Conservation (phyloP, 305 asterid species). For the Fraxinus baroniana region DNA sequence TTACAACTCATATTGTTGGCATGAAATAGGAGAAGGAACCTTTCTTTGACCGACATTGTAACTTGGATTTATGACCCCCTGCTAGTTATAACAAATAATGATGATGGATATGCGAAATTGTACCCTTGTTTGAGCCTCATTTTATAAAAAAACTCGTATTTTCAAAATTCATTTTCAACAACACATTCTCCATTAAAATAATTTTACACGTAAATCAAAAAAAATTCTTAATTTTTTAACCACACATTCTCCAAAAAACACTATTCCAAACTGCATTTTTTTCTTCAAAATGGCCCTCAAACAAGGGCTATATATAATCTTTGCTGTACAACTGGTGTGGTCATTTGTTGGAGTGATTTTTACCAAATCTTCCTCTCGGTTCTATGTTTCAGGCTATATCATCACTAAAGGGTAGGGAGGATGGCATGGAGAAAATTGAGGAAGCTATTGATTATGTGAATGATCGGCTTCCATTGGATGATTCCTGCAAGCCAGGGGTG, state of each 20-base stretch:
- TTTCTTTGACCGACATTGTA: background rate
- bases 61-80: background rate
- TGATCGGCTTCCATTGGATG: conserved; percentile 61
- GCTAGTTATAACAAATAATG: background rate
- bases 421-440: conserved; percentile 59
- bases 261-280: background rate
- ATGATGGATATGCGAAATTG: background rate
- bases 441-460: conserved; percentile 87
- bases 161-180: background rate
- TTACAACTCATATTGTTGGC: background rate
- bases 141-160: background rate
- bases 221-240: background rate
- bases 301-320: background rate
- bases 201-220: background rate
- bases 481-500: conserved; percentile 48
- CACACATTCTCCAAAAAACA: background rate
- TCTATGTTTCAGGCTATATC: conserved; percentile 62
- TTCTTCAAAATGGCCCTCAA: background rate
- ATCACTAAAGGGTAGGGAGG: conserved; percentile 53
- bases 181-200: background rate
- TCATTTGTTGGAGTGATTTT: background rate
- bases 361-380: background rate
- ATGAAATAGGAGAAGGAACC: background rate
- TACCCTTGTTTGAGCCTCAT: background rate
- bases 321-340: background rate